phyloP scores from a whole-genome alignment of 2,329 filamentous ascomycete genomes.

The Fusarium camptoceras region DNA sequence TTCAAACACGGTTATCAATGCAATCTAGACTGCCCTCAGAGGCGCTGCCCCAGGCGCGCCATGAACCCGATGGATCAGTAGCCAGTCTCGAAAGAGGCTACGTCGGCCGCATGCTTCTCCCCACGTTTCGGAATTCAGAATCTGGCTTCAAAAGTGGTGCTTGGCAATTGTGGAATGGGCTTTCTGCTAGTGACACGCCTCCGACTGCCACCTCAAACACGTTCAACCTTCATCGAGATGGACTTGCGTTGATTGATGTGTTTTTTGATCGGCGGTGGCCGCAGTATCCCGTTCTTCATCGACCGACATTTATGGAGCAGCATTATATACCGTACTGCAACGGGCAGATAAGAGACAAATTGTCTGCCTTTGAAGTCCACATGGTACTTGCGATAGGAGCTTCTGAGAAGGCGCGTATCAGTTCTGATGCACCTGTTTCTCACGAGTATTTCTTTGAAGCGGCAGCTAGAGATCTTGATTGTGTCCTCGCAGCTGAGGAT shows the following conservation, averaged over 20 bases:
- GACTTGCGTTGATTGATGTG: slow-evolving; percentile 26
- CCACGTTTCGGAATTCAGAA: slow-evolving; percentile 36
- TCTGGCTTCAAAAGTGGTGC: slow-evolving; percentile 37
- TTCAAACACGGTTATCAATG: slow-evolving; percentile 28
- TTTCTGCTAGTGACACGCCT: slow-evolving; percentile 31
- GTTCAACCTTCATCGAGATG: slow-evolving; percentile 31
- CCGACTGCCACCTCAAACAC: slow-evolving; percentile 9
- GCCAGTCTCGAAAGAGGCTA: slow-evolving; percentile 32
- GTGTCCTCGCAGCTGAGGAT: slow-evolving; percentile 33
- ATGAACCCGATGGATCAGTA: slow-evolving; percentile 16
- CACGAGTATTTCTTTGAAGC: slow-evolving; percentile 39
- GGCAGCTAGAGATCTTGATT: slow-evolving; percentile 29
- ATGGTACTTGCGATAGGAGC: slow-evolving; percentile 43
- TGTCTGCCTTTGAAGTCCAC: slow-evolving; percentile 39
- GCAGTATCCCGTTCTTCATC: slow-evolving; percentile 39
- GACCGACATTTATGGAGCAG: slow-evolving; percentile 39
- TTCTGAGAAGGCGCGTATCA: slow-evolving; percentile 34
- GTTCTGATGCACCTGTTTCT: slow-evolving; percentile 15
- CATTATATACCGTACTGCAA: slow-evolving; percentile 36
- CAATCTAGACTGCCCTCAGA: slow-evolving; percentile 3
- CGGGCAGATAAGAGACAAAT: slow-evolving; percentile 1
- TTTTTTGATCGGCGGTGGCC: slow-evolving; percentile 42
- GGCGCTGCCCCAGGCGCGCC: background rate
- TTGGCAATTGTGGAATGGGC: slow-evolving; percentile 41
- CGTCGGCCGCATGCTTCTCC: slow-evolving; percentile 37